Base-by-base conservation (phyloP, 1,139 yeast genomes). In the Hyphopichia pseudoburtonii region DNA sequence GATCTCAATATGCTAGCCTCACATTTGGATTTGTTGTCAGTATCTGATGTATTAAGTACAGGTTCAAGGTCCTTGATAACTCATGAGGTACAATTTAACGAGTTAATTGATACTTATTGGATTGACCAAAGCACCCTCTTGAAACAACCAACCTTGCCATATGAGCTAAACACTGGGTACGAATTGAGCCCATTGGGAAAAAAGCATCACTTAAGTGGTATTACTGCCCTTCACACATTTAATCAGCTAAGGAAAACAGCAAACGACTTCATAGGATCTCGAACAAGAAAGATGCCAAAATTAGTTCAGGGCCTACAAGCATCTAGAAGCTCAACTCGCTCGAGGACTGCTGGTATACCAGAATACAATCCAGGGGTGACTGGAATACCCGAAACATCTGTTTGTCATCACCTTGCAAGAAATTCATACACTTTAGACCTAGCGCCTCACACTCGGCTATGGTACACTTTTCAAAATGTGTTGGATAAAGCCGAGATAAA, bases 101-200 rank as follows among this genome's bases (percentile, higher is more conserved):
- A 76, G 39, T 58, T 70, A 26, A 50, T 69, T 1, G 70, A 56
- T 49, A 51, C 55, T 33, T 62, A 48, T 36, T 54, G 46, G 39
- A 54, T 60, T 37, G 68, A 58, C 39, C 68, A 50, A 19, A 50
- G 56, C 8, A 43, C 47, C 3, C 39, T 42, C 28, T 32, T 64
- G 14, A 45, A 33, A 24, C 60, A 60, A 39, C 39, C 47, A 33
- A 38, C 56, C 7, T 45, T 55, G 38, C 65, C 64, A 9, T 67
- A 55, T 45, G 82, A 76, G 41, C 37, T 57, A 17, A 58, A 68
- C 46, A 46, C 70, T 9, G 73, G 75, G 0, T 30, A 40, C 3
- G 46, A 48, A 25, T 29, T 67, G 17, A n/a, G 18, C 11, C 17
- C 12, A 19, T 3, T n/a, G n/a, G n/a, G n/a, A n/a, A n/a, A n/a